Conservation (phyloP, 2,329 filamentous ascomycete species). For the Sporothrix pseudoabietina region DNA sequence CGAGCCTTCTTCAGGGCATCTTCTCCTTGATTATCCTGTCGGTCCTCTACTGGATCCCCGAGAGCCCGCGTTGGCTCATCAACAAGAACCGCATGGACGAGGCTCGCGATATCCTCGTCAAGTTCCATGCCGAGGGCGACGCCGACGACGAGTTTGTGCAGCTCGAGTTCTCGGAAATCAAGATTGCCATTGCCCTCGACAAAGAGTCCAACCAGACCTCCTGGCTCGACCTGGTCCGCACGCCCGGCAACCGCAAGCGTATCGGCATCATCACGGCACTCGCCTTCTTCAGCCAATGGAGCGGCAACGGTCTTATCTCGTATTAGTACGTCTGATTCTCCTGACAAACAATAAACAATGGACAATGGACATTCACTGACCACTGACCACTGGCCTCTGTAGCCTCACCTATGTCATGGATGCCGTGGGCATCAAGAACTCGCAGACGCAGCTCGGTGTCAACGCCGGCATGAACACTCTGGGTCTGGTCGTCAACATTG, state of each 20-base stretch:
- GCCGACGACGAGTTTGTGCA: not conserved
- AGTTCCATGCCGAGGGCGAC: slow-evolving; percentile 7
- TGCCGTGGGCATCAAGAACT: not conserved
- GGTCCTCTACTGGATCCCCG: slow-evolving; percentile 15
- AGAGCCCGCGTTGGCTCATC: slow-evolving; percentile 15
- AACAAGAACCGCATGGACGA: not conserved
- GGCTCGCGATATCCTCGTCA: slow-evolving; percentile 1
- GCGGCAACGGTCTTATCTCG: not conserved
- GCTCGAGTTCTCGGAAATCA: not conserved
- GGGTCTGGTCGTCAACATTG: not conserved
- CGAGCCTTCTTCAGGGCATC: not conserved
- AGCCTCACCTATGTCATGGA: not conserved
- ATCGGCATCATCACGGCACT: slow-evolving; percentile 11
- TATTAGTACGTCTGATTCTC: not conserved
- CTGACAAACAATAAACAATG: not conserved
- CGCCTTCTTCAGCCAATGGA: slow-evolving; percentile 8
- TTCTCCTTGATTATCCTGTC: not conserved
- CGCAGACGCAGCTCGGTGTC: slow-evolving; percentile 18
- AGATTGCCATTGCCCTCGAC: slow-evolving; percentile 6
- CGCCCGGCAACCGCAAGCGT: slow-evolving; percentile 13
- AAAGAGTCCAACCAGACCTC: slow-evolving; percentile 12
- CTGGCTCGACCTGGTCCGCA: slow-evolving; percentile 10
- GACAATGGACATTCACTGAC: not conserved
- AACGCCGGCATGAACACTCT: slow-evolving; percentile 1
- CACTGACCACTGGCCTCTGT: not conserved